Percentiles rank a stretch among this genome's conserved stretches.
Evolutionary conservation across 192 early-diverging fungal genomes (phyloP).

Genomic region (Linnemannia hyalina): DNA sequence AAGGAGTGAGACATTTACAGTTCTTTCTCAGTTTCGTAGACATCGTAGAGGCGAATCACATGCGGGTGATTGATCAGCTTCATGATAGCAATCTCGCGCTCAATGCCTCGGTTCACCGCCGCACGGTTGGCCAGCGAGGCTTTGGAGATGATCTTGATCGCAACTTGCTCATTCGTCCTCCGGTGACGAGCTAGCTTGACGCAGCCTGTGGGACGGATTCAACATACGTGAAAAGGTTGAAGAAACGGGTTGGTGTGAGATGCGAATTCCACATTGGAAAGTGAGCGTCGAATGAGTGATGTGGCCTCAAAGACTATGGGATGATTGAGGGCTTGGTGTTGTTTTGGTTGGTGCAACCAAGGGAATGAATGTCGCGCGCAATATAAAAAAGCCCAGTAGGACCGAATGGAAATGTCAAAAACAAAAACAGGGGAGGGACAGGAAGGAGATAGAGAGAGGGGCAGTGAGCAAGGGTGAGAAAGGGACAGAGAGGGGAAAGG

Average conservation of each 20-base stretch:
- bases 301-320: not conserved
- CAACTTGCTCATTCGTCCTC: constrained; percentile 66
- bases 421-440: not conserved
- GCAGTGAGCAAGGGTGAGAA: not conserved
- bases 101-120: constrained; percentile 61
- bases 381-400: not conserved
- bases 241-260: not conserved
- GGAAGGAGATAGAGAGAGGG: not conserved
- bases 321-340: not conserved
- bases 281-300: not conserved
- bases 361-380: constrained; percentile 5
- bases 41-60: constrained; percentile 64
- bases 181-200: constrained; percentile 66
- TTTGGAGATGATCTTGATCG: constrained; percentile 68
- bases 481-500: not conserved
- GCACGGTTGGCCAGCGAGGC: constrained; percentile 58
- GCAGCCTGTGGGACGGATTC: constrained; percentile 42
- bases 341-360: not conserved
- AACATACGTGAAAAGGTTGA: not conserved
- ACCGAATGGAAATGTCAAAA: not conserved
- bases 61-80: constrained; percentile 67
- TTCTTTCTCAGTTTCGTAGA: constrained; percentile 61
- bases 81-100: constrained; percentile 70
- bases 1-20: constrained; percentile 36
- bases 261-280: not conserved